Conservation (phyloP, 2,329 filamentous ascomycete genomes). For the Parasarocladium wereldwijsianum region DNA sequence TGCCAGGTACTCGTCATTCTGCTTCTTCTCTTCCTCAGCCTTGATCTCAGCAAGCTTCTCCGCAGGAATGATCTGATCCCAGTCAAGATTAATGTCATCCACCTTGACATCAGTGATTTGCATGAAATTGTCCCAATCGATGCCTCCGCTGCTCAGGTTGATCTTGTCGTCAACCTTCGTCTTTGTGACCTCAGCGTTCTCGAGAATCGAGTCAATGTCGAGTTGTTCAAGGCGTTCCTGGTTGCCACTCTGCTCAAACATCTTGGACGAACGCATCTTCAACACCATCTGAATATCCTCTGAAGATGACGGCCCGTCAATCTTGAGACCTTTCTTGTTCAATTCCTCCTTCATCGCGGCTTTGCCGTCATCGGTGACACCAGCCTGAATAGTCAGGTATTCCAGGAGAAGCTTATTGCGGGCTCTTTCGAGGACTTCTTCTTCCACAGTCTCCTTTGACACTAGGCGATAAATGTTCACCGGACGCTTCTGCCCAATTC, state of each 20-base stretch:
- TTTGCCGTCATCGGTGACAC: conserved; percentile 89
- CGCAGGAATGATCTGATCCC: conserved; percentile 96
- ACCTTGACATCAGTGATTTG: conserved; percentile 98
- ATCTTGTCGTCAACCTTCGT: conserved; percentile 91
- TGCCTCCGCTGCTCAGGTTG: conserved; percentile 74
- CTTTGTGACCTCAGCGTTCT: conserved; percentile 93
- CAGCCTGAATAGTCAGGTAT: conserved; percentile 92
- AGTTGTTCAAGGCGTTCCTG: conserved; percentile 94
- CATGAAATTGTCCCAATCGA: conserved; percentile 82
- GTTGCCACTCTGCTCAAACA: conserved; percentile 96
- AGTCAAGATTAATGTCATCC: conserved; percentile 64
- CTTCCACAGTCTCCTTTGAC: conserved; percentile 95
- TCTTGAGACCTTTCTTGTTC: conserved; percentile 59
- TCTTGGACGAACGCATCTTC: conserved; percentile 95
- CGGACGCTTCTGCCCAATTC: conserved; percentile 90
- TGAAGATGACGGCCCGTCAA: conserved; percentile 72
- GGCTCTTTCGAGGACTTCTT: conserved; percentile 90
- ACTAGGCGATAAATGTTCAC: conserved; percentile 95
- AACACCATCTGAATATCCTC: conserved; percentile 94
- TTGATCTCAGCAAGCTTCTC: conserved; percentile 84
- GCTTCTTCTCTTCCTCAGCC: conserved; percentile 71
- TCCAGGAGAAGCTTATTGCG: conserved; percentile 96
- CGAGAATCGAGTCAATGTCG: conserved; percentile 92
- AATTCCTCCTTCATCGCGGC: conserved; percentile 63
- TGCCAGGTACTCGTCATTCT: conserved; percentile 69